A percentile compares a stretch with the other conserved stretches of the same genome.
These are phyloP conservation scores for Centaurea solstitialis DNA, from an alignment of 129 eudicot species.

Conservation along the genomic window DNA sequence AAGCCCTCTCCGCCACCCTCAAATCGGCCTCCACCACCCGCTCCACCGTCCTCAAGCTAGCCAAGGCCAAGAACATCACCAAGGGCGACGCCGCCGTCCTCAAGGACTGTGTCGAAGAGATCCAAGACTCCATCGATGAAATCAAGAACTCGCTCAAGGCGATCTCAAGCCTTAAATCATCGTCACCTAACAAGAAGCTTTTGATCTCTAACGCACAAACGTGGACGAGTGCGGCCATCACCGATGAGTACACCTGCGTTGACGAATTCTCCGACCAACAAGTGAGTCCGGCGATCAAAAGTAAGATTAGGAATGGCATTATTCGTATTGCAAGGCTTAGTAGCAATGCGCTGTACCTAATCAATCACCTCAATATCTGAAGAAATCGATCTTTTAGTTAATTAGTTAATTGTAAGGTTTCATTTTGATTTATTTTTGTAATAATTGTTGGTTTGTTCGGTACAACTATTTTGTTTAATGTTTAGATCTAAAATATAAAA, in stretches of 20 bases:
- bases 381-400: not conserved
- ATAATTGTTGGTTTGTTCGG: not conserved
- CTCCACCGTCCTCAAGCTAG: constrained; percentile 29
- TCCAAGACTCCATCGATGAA: constrained; percentile 53
- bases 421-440: not conserved
- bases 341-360: constrained; percentile 66
- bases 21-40: constrained; percentile 39
- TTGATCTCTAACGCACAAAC: constrained; percentile 61
- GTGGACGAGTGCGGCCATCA: constrained; percentile 74
- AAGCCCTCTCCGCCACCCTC: constrained; percentile 55
- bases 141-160: constrained; percentile 31
- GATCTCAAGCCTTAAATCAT: constrained; percentile 17
- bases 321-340: constrained; percentile 36
- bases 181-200: constrained; percentile 25
- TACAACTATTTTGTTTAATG: not conserved
- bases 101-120: constrained; percentile 55
- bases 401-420: not conserved
- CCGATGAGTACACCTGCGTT: constrained; percentile 63
- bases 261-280: constrained; percentile 44
- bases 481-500: not conserved
- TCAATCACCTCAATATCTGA: constrained; percentile 48
- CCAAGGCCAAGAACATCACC: constrained; percentile 32
- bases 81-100: constrained; percentile 38
- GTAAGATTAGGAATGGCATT: constrained; percentile 41
- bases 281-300: constrained; percentile 39